phyloP scores from a whole-genome alignment of 2,329 filamentous ascomycete genomes.

The Cladophialophora psammophila region DNA sequence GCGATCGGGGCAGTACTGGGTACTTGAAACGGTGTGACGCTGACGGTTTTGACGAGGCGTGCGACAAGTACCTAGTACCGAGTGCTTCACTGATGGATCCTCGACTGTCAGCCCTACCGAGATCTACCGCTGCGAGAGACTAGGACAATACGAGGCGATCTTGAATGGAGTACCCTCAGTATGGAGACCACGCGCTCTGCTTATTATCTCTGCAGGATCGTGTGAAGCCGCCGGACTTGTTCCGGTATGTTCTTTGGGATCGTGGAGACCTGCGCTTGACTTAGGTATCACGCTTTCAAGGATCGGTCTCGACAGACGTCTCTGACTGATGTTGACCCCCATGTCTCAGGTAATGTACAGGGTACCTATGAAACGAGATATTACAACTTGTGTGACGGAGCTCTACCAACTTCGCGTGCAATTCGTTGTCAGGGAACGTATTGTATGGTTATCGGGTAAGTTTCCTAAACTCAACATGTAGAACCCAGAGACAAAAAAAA shows the following conservation, averaged over 20 bases:
- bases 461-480: conserved; percentile 23
- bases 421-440: conserved; percentile 7
- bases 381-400: not conserved
- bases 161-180: not conserved
- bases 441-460: conserved; percentile 21
- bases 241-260: not conserved
- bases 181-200: not conserved
- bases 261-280: too few species aligned
- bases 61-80: not conserved
- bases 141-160: not conserved
- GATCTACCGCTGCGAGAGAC: not conserved
- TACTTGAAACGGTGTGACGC: conserved; percentile 1
- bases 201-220: not conserved
- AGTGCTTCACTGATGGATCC: not conserved
- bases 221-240: not conserved
- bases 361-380: conserved; percentile 6
- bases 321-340: not conserved
- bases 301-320: not conserved
- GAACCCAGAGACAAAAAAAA: too few species aligned
- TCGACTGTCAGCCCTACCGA: not conserved
- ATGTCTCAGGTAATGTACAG: not conserved
- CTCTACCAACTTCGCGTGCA: not conserved
- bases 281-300: too few species aligned
- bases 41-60: not conserved
- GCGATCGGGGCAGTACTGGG: not conserved